Evolutionary conservation across 352 stramenopile genomes (phyloP).

Genomic region (Elongisporangium senticosum): DNA sequence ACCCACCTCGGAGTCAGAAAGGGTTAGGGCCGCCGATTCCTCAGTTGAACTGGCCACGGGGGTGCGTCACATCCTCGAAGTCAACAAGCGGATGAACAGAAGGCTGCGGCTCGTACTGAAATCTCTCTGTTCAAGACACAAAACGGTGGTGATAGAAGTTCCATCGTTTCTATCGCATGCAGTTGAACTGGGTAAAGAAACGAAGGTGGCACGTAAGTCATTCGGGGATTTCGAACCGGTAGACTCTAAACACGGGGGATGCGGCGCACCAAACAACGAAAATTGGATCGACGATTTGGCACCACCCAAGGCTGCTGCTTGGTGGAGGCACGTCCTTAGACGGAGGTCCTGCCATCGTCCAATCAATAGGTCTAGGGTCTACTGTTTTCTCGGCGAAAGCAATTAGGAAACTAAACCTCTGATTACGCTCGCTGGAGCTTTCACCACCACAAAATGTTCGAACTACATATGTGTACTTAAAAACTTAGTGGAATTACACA

Average conservation of each 20-base stretch:
- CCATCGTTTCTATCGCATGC: neutral
- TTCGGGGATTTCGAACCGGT: neutral
- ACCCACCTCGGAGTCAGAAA: neutral
- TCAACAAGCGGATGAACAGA: neutral
- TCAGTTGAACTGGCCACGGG: neutral
- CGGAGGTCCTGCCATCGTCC: neutral
- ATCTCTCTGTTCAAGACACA: neutral
- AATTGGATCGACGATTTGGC: neutral
- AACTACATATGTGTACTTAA: neutral
- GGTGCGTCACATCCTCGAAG: neutral
- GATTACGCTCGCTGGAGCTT: neutral
- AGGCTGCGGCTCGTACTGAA: neutral
- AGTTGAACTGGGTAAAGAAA: neutral
- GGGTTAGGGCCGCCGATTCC: neutral
- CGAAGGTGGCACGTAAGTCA: neutral
- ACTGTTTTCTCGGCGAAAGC: neutral
- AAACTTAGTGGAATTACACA: neutral
- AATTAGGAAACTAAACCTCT: neutral
- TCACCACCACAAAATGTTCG: neutral
- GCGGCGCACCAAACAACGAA: neutral
- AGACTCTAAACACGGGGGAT: neutral
- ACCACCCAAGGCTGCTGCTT: neutral
- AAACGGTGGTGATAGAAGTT: neutral
- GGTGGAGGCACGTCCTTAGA: neutral
- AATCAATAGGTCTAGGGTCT: neutral